Evolutionary conservation across 805 yeast genomes (phyloP), one percentile per base, ranked within the genome.

Genomic region (Barnettozyma botsteinii): DNA sequence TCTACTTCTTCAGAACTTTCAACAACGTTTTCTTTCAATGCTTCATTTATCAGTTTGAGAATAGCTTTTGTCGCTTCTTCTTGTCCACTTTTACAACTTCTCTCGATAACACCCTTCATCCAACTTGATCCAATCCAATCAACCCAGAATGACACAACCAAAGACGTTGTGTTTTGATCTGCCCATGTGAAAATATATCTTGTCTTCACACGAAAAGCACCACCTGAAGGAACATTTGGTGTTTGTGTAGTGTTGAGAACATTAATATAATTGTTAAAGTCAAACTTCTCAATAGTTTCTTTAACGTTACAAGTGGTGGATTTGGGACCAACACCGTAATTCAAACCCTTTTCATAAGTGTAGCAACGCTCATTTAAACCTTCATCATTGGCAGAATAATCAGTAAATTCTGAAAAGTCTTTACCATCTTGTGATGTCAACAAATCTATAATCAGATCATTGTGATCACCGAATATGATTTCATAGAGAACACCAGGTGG

Each of bases 171-270:
- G 52, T 81, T 85, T 22, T 69, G 60, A 8, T 66, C 68, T 1
- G 70, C 87, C 98, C 98, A 93, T 3, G 81, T 70, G 40, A 87
- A 62, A 33, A 79, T 66, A 52, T 79, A 84, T 45, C 84, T 69
- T 0, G 96, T 85, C 46, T 77, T 71, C 2, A 88, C 88, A 24
- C 73, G 69, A 59, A 93, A 93, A 1, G 85, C 73, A 31, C 72
- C 72, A 5, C 99, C 99, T 52, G 89, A 83, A 1, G 99, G 98
- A 13, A 93, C 98, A 55, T 87, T 93, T 0, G 98, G 99, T 0
- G 98, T 89, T 30, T 65, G 67, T 0, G 91, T 77, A 2, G 75
- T 67, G 31, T 80, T 77, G 3, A 78, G 62, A 2, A 87, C 77
- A 43, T 77, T 72, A 25, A 86, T 73, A 48, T 71, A 71, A 14